Conservation (phyloP, 805 yeast genomes). For the Candida bentonensis region DNA sequence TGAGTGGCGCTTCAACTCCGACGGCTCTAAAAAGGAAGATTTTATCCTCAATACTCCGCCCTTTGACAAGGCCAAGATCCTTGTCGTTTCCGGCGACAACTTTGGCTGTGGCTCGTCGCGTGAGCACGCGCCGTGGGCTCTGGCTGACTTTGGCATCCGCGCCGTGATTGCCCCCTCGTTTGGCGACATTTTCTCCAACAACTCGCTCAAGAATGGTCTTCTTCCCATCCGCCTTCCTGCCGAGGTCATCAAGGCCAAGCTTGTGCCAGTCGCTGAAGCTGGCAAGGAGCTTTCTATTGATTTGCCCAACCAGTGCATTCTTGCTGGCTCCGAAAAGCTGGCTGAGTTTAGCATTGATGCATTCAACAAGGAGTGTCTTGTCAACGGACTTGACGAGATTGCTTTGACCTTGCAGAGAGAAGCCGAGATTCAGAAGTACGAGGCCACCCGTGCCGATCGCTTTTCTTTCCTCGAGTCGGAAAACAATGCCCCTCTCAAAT, state of each 20-base stretch:
- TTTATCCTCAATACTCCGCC: constrained; percentile 81
- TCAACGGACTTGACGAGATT: constrained; percentile 93
- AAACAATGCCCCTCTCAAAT: constrained; percentile 40
- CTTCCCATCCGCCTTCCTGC: constrained; percentile 86
- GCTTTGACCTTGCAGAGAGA: constrained; percentile 91
- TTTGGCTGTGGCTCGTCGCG: constrained; percentile 99
- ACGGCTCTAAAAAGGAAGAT: constrained; percentile 69
- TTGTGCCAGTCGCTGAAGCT: constrained; percentile 66
- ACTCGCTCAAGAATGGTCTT: constrained; percentile 91
- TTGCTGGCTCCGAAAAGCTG: constrained; percentile 52
- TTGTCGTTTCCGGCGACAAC: constrained; percentile 90
- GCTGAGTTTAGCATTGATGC: constrained; percentile 77
- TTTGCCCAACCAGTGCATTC: constrained; percentile 72
- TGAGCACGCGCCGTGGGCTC: constrained; percentile 99
- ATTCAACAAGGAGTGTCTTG: constrained; percentile 87
- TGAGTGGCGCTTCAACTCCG: constrained; percentile 53
- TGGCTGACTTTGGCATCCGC: constrained; percentile 92
- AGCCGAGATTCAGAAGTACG: constrained; percentile 57
- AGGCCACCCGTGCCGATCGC: constrained; percentile 56
- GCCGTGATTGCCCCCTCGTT: constrained; percentile 95
- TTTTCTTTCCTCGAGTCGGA: constrained; percentile 94
- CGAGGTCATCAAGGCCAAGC: constrained; percentile 52
- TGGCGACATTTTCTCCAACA: constrained; percentile 96
- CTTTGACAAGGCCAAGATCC: constrained; percentile 62
- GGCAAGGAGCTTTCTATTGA: constrained; percentile 68